Percentiles rank a stretch among this genome's conserved stretches.
phyloP scores from a whole-genome alignment of 768 basidiomycete genomes.

The Kwoniella sp. region DNA sequence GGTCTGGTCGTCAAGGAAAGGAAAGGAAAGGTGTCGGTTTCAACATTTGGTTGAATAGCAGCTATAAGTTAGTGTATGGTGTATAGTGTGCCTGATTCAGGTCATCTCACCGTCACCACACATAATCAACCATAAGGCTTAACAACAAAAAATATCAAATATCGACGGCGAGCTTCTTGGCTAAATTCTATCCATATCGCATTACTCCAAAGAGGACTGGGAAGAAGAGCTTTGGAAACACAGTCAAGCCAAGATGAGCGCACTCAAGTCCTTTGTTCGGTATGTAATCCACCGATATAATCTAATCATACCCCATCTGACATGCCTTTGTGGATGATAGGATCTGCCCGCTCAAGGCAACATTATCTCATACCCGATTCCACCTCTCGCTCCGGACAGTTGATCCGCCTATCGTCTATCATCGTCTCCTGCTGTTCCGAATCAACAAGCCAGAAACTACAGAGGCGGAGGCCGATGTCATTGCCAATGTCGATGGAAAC shows the following conservation, averaged over 20 bases:
- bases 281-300: neutral
- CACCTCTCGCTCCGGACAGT: constrained; percentile 37
- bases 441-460: constrained; percentile 30
- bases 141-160: too few relatives aligned
- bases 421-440: constrained; percentile 40
- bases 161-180: too few relatives aligned
- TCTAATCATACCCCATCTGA: neutral
- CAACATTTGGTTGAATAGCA: neutral
- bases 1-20: constrained; percentile 1
- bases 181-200: too few relatives aligned
- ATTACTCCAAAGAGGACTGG: too few relatives aligned
- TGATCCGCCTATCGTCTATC: constrained; percentile 31
- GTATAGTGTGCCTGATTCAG: constrained; percentile 1
- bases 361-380: constrained; percentile 39
- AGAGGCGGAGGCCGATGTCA: constrained; percentile 7
- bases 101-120: neutral
- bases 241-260: neutral
- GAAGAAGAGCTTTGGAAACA: neutral
- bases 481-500: too few relatives aligned
- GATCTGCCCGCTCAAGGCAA: constrained; percentile 25
- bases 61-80: too few relatives aligned
- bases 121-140: too few relatives aligned
- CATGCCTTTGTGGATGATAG: constrained; percentile 9
- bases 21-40: neutral
- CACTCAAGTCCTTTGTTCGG: constrained; percentile 24